Evolutionary conservation across 768 basidiomycete genomes (phyloP).

Genomic region (Mycena rebaudengoi): DNA sequence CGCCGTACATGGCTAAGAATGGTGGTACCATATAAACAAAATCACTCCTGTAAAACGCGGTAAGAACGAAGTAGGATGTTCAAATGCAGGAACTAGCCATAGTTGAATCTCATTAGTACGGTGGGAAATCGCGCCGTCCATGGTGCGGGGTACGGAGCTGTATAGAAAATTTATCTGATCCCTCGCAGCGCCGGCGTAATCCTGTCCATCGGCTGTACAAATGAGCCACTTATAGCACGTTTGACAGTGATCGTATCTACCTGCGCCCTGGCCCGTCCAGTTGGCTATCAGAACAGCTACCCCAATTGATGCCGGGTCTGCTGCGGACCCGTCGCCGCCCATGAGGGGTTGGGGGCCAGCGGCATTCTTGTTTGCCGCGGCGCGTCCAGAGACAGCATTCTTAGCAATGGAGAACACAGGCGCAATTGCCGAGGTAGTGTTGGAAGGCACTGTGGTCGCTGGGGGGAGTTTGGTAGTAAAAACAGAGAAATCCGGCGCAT

Average conservation of each 20-base stretch:
- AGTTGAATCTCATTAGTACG: conserved; percentile 72
- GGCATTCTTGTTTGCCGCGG: conserved; percentile 46
- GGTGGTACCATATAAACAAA: conserved; percentile 89
- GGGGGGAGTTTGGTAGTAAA: conserved; percentile 49
- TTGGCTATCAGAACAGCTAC: conserved; percentile 69
- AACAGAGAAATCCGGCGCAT: conserved; percentile 56
- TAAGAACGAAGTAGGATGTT: neutral
- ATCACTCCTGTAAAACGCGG: conserved; percentile 66
- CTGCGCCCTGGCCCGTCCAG: conserved; percentile 45
- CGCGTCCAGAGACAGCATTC: conserved; percentile 58
- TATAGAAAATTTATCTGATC: conserved; percentile 74
- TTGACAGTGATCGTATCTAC: no score
- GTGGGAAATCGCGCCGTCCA: conserved; percentile 86
- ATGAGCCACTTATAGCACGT: neutral
- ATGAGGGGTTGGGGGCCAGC: conserved; percentile 67
- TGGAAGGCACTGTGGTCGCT: conserved; percentile 40
- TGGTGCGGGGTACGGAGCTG: conserved; percentile 63
- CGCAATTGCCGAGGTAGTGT: conserved; percentile 46
- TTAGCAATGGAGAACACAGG: conserved; percentile 67
- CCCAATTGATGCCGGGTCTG: conserved; percentile 84
- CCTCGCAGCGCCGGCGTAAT: conserved; percentile 70
- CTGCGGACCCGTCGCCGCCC: conserved; percentile 66
- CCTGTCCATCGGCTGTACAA: conserved; percentile 44
- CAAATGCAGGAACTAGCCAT: conserved; percentile 56
- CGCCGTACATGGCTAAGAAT: conserved; percentile 87